Evolutionary conservation across 768 basidiomycete species (phyloP).

Genomic region (Megacollybia marginata): DNA sequence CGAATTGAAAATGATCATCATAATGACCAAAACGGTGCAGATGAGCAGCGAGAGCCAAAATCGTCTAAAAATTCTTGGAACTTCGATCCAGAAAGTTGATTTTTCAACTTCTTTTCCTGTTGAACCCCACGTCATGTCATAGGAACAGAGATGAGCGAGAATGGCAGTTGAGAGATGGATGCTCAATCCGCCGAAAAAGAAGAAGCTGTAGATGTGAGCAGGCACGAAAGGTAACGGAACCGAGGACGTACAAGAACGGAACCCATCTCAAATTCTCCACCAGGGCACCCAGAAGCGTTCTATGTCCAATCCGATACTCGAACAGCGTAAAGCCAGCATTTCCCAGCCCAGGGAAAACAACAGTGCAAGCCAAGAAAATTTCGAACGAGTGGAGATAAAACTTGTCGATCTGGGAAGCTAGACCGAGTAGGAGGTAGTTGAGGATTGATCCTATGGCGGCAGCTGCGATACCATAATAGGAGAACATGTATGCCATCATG

Average conservation of each 20-base stretch:
- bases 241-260: conserved; percentile 61
- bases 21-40: conserved; percentile 48
- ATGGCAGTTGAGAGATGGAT: conserved; percentile 65
- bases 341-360: conserved; percentile 74
- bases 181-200: conserved; percentile 72
- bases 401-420: conserved; percentile 56
- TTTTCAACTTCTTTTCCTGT: conserved; percentile 77
- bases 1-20: conserved; percentile 55
- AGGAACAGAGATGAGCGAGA: conserved; percentile 62
- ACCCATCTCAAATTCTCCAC: conserved; percentile 57
- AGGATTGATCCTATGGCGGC: conserved; percentile 57
- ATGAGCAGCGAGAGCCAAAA: conserved; percentile 71
- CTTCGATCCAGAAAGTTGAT: conserved; percentile 87
- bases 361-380: conserved; percentile 67
- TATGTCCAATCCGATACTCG: conserved; percentile 68
- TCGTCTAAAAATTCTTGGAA: conserved; percentile 73
- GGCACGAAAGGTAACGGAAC: not conserved
- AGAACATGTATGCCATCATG: conserved; percentile 64
- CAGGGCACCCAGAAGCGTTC: conserved; percentile 38
- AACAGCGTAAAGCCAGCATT: conserved; percentile 68
- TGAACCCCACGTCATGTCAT: conserved; percentile 53
- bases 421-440: conserved; percentile 73
- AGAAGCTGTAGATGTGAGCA: conserved; percentile 34
- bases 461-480: conserved; percentile 59
- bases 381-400: conserved; percentile 80